These are phyloP conservation scores for Metschnikowia lachancei DNA, from an alignment of 805 yeast species.

Conservation along the genomic window DNA sequence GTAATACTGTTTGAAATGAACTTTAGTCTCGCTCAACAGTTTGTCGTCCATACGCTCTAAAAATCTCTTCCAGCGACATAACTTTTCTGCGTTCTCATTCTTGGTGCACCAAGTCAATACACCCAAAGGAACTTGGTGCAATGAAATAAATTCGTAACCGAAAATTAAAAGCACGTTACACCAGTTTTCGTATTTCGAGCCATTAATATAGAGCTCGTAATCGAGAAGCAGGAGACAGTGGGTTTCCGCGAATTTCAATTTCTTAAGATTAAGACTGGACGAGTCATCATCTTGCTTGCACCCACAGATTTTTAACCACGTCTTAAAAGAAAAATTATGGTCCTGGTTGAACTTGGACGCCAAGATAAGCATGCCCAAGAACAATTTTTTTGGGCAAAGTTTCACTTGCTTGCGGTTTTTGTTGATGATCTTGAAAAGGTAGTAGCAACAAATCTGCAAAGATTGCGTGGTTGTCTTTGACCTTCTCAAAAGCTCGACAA, in stretches of 20 bases:
- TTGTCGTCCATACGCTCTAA: slow-evolving; percentile 17
- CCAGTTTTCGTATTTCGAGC: slow-evolving; percentile 46
- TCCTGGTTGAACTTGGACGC: slow-evolving; percentile 76
- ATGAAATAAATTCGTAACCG: slow-evolving; percentile 42
- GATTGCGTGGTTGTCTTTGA: slow-evolving; percentile 61
- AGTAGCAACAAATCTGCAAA: slow-evolving; percentile 65
- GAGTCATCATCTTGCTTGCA: slow-evolving; percentile 25
- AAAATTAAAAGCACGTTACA: slow-evolving; percentile 42
- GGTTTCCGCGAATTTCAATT: slow-evolving; percentile 53
- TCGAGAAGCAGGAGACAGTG: slow-evolving; percentile 51
- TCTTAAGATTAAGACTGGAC: slow-evolving; percentile 40
- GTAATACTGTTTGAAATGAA: slow-evolving; percentile 21
- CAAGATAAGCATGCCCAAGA: slow-evolving; percentile 65
- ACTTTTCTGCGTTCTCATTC: slow-evolving; percentile 12
- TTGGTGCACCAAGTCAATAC: slow-evolving; percentile 19
- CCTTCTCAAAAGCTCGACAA: slow-evolving; percentile 44
- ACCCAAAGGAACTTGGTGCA: slow-evolving; percentile 29
- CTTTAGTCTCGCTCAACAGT: slow-evolving; percentile 4
- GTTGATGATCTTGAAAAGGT: slow-evolving; percentile 49
- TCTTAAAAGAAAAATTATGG: slow-evolving; percentile 60
- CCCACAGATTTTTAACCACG: slow-evolving; percentile 78
- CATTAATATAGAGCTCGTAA: slow-evolving; percentile 56
- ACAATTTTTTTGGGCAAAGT: slow-evolving; percentile 61
- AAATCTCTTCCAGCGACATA: slow-evolving; percentile 19
- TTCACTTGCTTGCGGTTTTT: slow-evolving; percentile 15